Conservation (phyloP, 2,329 filamentous ascomycete species). For the Sclerotinia subarctica region DNA sequence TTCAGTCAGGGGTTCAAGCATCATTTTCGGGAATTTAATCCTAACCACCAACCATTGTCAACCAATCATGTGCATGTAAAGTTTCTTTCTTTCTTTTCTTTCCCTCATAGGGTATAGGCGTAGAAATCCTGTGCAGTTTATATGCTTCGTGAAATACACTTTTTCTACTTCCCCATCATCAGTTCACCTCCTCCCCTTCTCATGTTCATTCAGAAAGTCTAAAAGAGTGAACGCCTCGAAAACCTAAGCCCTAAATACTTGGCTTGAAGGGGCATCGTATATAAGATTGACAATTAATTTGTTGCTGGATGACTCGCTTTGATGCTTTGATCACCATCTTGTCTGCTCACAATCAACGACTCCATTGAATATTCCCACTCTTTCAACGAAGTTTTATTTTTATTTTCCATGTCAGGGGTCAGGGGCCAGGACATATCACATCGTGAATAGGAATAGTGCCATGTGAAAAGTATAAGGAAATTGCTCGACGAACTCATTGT, state of each 20-base stretch:
- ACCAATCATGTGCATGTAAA: background rate
- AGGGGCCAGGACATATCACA: background rate
- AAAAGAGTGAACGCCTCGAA: background rate
- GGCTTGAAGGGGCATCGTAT: background rate
- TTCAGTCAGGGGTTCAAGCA: conserved; percentile 7
- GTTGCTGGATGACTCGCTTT: background rate
- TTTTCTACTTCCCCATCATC: background rate
- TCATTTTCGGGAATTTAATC: background rate
- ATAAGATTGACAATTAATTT: conserved; percentile 1
- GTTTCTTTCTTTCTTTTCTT: background rate
- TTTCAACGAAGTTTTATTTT: background rate
- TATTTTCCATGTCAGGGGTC: background rate
- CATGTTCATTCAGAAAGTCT: too few relatives aligned
- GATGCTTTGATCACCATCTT: conserved; percentile 4
- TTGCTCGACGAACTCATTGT: conserved; percentile 4
- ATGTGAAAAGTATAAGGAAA: background rate
- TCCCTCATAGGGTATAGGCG: too few relatives aligned
- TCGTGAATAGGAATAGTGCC: background rate
- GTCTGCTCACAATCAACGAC: background rate
- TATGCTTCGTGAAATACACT: too few relatives aligned
- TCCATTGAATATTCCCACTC: background rate
- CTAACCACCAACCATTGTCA: background rate
- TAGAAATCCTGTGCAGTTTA: too few relatives aligned
- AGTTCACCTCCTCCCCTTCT: background rate
- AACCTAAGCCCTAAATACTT: background rate